Percentiles rank a stretch among this genome's conserved stretches.
These are phyloP conservation scores for Leccinum huronense DNA, from an alignment of 1,284 basidiomycete genomes.

Conservation along the genomic window DNA sequence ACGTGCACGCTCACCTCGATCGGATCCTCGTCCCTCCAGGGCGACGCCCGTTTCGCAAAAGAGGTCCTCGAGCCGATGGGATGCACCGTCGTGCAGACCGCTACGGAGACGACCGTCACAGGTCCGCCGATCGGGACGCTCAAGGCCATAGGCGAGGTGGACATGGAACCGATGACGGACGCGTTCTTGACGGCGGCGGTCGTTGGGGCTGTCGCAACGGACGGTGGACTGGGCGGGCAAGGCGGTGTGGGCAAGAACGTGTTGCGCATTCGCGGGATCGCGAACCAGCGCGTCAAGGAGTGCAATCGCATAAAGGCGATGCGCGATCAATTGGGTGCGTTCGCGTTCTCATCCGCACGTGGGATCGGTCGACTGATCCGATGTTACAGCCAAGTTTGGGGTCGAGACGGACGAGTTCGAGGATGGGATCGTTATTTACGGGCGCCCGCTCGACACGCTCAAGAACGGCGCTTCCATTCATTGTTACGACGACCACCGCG, in stretches of 20 bases:
- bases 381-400: slow-evolving; percentile 82
- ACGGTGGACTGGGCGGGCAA: slow-evolving; percentile 36
- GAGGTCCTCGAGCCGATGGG: slow-evolving; percentile 96
- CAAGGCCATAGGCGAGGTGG: slow-evolving; percentile 62
- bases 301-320: slow-evolving; percentile 97
- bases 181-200: slow-evolving; percentile 96
- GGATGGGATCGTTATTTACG: slow-evolving; percentile 91
- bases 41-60: slow-evolving; percentile 93
- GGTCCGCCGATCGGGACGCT: slow-evolving; percentile 87
- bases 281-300: slow-evolving; percentile 98
- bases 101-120: slow-evolving; percentile 86
- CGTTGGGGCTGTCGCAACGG: slow-evolving; percentile 80
- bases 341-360: too few relatives aligned
- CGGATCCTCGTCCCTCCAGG: slow-evolving; percentile 88
- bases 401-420: slow-evolving; percentile 90
- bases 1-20: slow-evolving; percentile 93
- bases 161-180: slow-evolving; percentile 99
- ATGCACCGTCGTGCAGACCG: slow-evolving; percentile 86
- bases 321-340: slow-evolving; percentile 86
- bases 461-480: slow-evolving; percentile 76
- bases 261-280: slow-evolving; percentile 91
- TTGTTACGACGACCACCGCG: slow-evolving; percentile 98
- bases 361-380: slow-evolving; percentile 6
- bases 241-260: slow-evolving; percentile 38
- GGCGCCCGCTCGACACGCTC: slow-evolving; percentile 64